A percentile compares a stretch with the other conserved stretches of the same genome.
Conservation (phyloP, 768 basidiomycete species). For the Rhodotorula diobovata region DNA sequence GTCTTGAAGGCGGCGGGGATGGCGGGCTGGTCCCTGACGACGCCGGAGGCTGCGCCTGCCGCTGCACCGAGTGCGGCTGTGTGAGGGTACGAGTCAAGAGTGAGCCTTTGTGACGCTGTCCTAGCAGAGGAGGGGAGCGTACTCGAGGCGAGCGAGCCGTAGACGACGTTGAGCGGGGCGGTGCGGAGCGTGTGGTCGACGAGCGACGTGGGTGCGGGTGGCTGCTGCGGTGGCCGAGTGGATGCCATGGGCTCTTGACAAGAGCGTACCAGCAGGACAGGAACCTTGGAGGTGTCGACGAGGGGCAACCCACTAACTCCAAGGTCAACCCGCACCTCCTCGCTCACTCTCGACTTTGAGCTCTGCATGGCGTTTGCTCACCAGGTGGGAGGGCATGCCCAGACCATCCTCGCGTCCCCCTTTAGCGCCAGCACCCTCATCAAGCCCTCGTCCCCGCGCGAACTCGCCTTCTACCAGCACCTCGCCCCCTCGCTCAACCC, state of each 20-base stretch:
- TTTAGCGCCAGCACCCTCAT: conserved; percentile 69
- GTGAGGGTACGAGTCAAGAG: neutral
- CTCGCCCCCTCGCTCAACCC: conserved; percentile 47
- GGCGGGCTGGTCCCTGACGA: conserved; percentile 33
- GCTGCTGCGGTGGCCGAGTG: neutral
- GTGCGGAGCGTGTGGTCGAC: conserved; percentile 33
- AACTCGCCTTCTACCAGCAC: conserved; percentile 67
- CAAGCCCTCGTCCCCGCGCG: conserved; percentile 64
- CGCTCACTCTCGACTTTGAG: neutral
- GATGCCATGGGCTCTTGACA: no score
- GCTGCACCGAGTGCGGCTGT: conserved; percentile 30
- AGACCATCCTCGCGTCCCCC: conserved; percentile 61
- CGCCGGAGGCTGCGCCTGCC: conserved; percentile 33
- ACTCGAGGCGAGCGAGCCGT: conserved; percentile 15
- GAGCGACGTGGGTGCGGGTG: neutral
- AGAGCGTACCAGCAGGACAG: no score
- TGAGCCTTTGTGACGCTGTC: neutral
- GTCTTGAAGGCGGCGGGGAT: conserved; percentile 41
- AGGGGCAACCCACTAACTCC: no score
- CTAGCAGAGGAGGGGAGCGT: neutral
- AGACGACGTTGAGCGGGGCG: conserved; percentile 25
- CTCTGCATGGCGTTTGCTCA: conserved; percentile 14
- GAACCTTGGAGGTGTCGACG: no score
- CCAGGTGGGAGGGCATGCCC: conserved; percentile 78
- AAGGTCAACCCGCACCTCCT: neutral